These are phyloP conservation scores for Eucalyptus cloeziana DNA, from an alignment of 345 rosid species.

Conservation along the genomic window DNA sequence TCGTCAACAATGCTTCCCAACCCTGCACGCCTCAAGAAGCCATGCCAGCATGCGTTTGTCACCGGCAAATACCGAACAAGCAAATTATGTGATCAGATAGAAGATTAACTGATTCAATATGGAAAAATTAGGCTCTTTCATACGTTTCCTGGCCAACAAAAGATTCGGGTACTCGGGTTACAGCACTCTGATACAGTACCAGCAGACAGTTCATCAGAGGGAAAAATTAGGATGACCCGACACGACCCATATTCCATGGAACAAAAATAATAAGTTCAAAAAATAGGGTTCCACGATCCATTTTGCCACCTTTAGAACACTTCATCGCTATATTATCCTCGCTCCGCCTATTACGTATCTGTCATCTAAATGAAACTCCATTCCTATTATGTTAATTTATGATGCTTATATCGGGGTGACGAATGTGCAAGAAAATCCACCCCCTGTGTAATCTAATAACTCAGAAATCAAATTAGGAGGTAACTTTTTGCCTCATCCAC, in stretches of 20 bases:
- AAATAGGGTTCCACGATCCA: not conserved
- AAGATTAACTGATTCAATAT: not conserved
- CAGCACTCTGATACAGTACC: not conserved
- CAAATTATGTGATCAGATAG: not conserved
- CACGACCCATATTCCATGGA: not conserved
- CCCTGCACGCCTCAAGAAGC: not conserved
- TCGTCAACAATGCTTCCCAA: not conserved
- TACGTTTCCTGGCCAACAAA: not conserved
- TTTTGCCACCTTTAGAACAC: not conserved
- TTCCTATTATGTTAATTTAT: not conserved
- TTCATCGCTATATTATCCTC: not conserved
- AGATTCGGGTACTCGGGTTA: not conserved
- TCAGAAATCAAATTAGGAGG: constrained; percentile 17
- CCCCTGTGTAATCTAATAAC: not conserved
- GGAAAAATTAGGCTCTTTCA: not conserved
- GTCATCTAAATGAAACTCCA: not conserved
- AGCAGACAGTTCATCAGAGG: not conserved
- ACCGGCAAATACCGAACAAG: not conserved
- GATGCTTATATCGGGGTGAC: not conserved
- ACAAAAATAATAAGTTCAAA: not conserved
- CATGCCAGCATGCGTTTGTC: not conserved
- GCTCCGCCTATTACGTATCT: not conserved
- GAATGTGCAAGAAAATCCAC: not conserved
- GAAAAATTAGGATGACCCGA: not conserved
- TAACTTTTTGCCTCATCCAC: constrained; percentile 78